phyloP scores from a whole-genome alignment of 345 rosid species.

The Murraya koenigii region DNA sequence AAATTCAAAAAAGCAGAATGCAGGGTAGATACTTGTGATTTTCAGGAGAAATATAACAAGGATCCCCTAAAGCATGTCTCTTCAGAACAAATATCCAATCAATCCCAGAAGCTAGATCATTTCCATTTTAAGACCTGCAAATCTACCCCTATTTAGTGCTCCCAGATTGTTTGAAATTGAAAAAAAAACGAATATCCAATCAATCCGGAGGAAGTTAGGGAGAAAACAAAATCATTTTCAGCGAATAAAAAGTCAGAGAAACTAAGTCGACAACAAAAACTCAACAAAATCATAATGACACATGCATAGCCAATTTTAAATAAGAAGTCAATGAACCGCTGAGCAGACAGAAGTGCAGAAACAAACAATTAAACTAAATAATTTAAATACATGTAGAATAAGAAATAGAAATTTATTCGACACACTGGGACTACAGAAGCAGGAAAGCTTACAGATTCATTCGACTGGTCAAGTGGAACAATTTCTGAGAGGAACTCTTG shows the following conservation, averaged over 20 bases:
- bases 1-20: background rate
- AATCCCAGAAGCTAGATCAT: background rate
- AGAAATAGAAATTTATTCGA: background rate
- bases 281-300: background rate
- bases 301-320: background rate
- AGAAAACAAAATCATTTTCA: background rate
- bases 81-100: background rate
- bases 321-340: background rate
- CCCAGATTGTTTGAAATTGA: background rate
- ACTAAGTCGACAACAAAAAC: background rate
- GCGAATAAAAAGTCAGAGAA: background rate
- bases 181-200: background rate
- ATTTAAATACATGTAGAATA: background rate
- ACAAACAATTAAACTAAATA: background rate
- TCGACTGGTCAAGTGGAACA: slow-evolving; percentile 45
- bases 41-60: background rate
- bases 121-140: background rate
- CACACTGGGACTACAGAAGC: slow-evolving; percentile 1
- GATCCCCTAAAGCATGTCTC: background rate
- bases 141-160: background rate
- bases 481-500: slow-evolving; percentile 93
- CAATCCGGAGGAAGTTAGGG: background rate
- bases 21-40: background rate
- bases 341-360: slow-evolving; percentile 2
- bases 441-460: slow-evolving; percentile 53